Evolutionary conservation across 768 basidiomycete species (phyloP).

Genomic region (Holtermanniella nyarrowii): DNA sequence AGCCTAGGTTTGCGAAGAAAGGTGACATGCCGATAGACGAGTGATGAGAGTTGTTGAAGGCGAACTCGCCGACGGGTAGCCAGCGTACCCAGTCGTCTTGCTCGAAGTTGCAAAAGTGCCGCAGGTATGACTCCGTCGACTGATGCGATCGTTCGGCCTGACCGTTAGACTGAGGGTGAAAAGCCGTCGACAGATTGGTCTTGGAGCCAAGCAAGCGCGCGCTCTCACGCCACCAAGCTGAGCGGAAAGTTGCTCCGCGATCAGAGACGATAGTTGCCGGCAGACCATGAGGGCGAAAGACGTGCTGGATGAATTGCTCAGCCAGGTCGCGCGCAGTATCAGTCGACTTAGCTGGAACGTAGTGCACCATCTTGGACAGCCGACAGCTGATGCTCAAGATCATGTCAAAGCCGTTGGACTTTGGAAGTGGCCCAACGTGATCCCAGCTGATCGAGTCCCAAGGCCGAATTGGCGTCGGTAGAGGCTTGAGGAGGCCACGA

Average conservation of each 20-base stretch:
- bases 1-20: constrained; percentile 31
- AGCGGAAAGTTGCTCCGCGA: constrained; percentile 26
- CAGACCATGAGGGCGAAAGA: constrained; percentile 24
- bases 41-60: constrained; percentile 40
- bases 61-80: constrained; percentile 39
- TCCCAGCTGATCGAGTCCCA: constrained; percentile 43
- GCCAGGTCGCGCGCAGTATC: background rate
- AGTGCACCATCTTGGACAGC: constrained; percentile 43
- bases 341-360: constrained; percentile 39
- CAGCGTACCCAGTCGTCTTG: constrained; percentile 40
- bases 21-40: constrained; percentile 36
- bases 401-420: constrained; percentile 32
- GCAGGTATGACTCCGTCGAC: constrained; percentile 43
- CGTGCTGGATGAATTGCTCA: background rate
- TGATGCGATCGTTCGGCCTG: constrained; percentile 45
- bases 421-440: constrained; percentile 3
- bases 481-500: constrained; percentile 38
- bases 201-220: constrained; percentile 39
- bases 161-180: constrained; percentile 46
- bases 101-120: constrained; percentile 38
- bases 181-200: constrained; percentile 42
- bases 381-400: constrained; percentile 43
- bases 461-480: constrained; percentile 27
- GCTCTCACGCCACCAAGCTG: constrained; percentile 38
- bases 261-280: constrained; percentile 30